Evolutionary conservation across 2,329 filamentous ascomycete species (phyloP).

Genomic region (Onygenales sp.): DNA sequence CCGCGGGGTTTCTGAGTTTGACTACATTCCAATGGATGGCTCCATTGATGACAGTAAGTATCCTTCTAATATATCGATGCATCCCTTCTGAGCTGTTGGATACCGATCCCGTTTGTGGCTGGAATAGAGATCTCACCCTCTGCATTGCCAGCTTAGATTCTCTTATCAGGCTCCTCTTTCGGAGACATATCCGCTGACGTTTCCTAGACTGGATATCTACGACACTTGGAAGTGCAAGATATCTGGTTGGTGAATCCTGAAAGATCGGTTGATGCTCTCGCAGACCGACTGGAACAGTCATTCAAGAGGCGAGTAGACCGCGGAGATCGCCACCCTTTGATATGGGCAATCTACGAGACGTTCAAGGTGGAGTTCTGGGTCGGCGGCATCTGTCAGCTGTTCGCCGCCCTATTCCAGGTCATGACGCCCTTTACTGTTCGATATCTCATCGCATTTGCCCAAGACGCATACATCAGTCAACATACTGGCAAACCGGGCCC

Average conservation of each 20-base stretch:
- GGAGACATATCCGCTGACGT: constrained; percentile 8
- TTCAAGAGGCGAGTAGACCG: constrained; percentile 60
- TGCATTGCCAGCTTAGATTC: background rate
- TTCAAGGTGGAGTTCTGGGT: constrained; percentile 78
- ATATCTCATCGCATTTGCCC: constrained; percentile 78
- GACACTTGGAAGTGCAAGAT: constrained; percentile 72
- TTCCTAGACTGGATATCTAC: constrained; percentile 67
- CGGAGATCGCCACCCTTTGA: constrained; percentile 62
- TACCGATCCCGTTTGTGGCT: background rate
- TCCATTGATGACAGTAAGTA: constrained; percentile 66
- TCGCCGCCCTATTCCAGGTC: constrained; percentile 63
- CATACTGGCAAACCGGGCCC: constrained; percentile 47
- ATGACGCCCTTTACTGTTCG: constrained; percentile 76
- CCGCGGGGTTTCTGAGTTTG: constrained; percentile 62
- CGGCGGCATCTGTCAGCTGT: constrained; percentile 67
- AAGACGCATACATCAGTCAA: constrained; percentile 63
- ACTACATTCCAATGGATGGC: constrained; percentile 87
- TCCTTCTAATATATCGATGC: constrained; percentile 10
- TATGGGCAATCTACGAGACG: constrained; percentile 77
- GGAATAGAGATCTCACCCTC: background rate
- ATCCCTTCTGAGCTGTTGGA: background rate
- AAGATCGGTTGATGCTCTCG: constrained; percentile 61
- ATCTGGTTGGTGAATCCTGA: constrained; percentile 83
- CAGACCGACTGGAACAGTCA: constrained; percentile 53
- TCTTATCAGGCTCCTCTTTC: constrained; percentile 6